A percentile compares a stretch with the other conserved stretches of the same genome.
Evolutionary conservation across 2,329 filamentous ascomycete species (phyloP).

Genomic region (Botrytis deweyae): DNA sequence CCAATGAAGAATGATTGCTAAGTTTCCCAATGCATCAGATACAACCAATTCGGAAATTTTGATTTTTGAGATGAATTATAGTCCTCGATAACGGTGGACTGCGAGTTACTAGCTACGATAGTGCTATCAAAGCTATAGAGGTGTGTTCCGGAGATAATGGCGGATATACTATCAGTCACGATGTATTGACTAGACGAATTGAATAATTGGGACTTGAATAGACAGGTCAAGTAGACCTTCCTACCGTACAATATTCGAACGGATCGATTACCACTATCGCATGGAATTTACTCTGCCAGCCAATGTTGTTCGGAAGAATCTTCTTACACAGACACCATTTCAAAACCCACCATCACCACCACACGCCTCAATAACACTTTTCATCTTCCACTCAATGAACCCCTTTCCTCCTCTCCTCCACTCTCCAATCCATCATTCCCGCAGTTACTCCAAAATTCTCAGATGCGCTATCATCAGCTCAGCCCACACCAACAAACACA

Average conservation of each 20-base stretch:
- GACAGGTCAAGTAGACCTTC: background rate
- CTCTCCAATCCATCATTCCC: no score
- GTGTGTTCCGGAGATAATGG: background rate
- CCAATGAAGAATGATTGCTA: background rate
- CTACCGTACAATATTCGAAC: background rate
- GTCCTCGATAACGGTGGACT: background rate
- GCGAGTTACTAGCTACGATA: background rate
- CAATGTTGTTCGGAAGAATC: background rate
- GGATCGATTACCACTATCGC: background rate
- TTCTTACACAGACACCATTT: background rate
- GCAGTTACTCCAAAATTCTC: background rate
- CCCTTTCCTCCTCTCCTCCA: no score
- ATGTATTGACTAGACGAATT: background rate
- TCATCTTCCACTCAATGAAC: background rate
- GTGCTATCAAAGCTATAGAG: background rate
- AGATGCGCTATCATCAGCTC: background rate
- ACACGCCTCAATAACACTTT: background rate
- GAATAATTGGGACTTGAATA: no score
- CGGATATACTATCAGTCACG: background rate
- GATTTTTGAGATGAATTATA: background rate
- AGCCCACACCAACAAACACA: background rate
- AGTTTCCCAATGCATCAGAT: background rate
- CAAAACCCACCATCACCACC: background rate
- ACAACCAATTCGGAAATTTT: rapidly evolving
- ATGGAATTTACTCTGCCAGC: background rate